Percentiles rank a stretch among this genome's conserved stretches.
These are phyloP conservation scores for Mycena venus DNA, from an alignment of 768 basidiomycete species.

Conservation along the genomic window DNA sequence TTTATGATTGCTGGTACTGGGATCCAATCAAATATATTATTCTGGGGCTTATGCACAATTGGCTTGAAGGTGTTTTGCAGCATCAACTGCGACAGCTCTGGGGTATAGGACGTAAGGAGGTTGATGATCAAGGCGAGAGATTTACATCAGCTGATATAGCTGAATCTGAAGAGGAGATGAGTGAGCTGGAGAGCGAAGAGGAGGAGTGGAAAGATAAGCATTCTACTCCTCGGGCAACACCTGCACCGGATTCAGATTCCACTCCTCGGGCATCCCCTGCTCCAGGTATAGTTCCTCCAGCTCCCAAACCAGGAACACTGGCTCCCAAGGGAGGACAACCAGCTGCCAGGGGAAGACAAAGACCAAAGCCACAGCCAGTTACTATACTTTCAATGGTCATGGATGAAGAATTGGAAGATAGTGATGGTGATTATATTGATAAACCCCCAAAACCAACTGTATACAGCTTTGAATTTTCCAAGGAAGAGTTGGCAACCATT, in stretches of 20 bases:
- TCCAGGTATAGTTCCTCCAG: background rate
- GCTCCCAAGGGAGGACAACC: too few species aligned
- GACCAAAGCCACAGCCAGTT: background rate
- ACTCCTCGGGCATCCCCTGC: background rate
- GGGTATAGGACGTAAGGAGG: constrained; percentile 29
- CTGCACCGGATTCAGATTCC: background rate
- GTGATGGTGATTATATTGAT: background rate
- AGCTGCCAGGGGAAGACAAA: background rate
- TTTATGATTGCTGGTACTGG: constrained; percentile 24
- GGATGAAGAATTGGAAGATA: background rate
- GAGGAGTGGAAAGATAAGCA: background rate
- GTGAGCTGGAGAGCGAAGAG: background rate
- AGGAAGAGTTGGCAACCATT: background rate
- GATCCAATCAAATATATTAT: constrained; percentile 31
- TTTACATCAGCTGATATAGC: background rate
- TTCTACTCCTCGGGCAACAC: background rate
- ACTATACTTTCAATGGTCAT: background rate
- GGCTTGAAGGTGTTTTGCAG: constrained; percentile 30
- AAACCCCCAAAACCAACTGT: background rate
- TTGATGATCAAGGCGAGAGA: background rate
- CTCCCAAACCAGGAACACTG: background rate
- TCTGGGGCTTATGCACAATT: constrained; percentile 38
- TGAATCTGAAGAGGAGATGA: background rate
- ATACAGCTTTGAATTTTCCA: background rate
- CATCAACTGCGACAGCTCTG: constrained; percentile 30